Evolutionary conservation across 345 rosid genomes (phyloP), one percentile per base, ranked within the genome.

Genomic region (Eucalyptus sp.): DNA sequence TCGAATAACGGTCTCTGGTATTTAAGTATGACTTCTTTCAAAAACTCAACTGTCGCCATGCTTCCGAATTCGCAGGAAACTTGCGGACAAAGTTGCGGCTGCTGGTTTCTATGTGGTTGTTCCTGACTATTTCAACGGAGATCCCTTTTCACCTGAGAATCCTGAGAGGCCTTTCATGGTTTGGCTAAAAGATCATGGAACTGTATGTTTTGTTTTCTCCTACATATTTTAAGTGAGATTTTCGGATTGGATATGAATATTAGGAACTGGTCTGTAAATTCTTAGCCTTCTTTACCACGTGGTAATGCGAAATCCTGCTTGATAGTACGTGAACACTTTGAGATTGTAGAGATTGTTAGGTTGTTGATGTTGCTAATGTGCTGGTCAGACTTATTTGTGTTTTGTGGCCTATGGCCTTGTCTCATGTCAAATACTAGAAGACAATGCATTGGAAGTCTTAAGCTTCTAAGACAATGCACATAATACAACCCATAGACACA

Each of bases 1-100:
- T 14, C 76, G 0, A 25, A 85, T 41, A 85, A 50, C 50, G 56
- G 6, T 85, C 50, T 50, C 2, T 51, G 44, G 33, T 83, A 84
- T 86, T 9, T 85, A 48, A 5, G 11, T 10, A 27, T 10, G 29
- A 51, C 76, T 50, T 88, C 49, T 86, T 58, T 79, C 50, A 49
- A 31, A 86, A 60, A 88, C 87, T 87, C 43, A 44, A 52, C 44
- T 50, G 43, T 86, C 58, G n/a, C 50, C 50, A 76, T 84, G 86
- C 41, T 80, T 91, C 17, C 87, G 89, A 24, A 87, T 31, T 48
- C 62, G 88, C 85, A 95, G 97, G 91, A 95, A 95, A 90, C 94
- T 96, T 87, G 97, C 97, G 1, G 98, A 95, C 93, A 96, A 95
- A 91, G 92, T 95, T 89, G 96, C 96, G 83, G 94, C 94, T 88